Base-by-base conservation (phyloP, 139 green algal genomes). In the Parachlorella kessleri region DNA sequence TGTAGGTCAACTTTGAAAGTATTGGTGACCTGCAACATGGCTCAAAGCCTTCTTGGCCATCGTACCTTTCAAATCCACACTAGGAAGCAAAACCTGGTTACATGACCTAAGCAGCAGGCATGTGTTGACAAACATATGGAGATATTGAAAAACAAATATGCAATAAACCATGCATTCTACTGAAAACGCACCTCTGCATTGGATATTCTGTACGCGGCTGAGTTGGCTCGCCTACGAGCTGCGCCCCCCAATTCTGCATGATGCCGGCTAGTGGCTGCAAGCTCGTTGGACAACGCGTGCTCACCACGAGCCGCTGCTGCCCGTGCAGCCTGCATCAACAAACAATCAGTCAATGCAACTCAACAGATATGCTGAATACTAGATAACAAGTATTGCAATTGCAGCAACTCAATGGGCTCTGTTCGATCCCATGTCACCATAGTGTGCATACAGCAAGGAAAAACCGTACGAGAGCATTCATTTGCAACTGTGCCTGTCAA, bases 1-100 rank as follows among this genome's bases (percentile, higher is more conserved):
- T 84, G 78, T 35, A 84, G 71, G 66, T 84, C 78, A 26, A 88
- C 75, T 28, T 79, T 88, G 66, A 85, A 82, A 24, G 69, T 68
- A 73, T 88, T 88, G 21, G 63, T 37, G 18, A 88, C n/a, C n/a
- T n/a, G n/a, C n/a, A n/a, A n/a, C n/a, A n/a, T n/a, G n/a, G n/a
- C n/a, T n/a, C n/a, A n/a, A n/a, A n/a, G n/a, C n/a, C n/a, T n/a
- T n/a, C n/a, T n/a, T n/a, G n/a, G n/a, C n/a, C n/a, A n/a, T n/a
- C n/a, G n/a, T n/a, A n/a, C n/a, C n/a, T n/a, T n/a, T n/a, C n/a
- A n/a, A 36, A 21, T 35, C 41, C 8, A 55, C 4, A 35, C 79
- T 82, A 70, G 28, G 64, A 42, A 63, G 32, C 10, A 18, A 59
- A 59, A 18, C 48, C 10, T 18, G 48, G 48, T 10, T 59, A 18